These are phyloP conservation scores for Fusarium dlaminii DNA, from an alignment of 2,329 filamentous ascomycete genomes.

Conservation along the genomic window DNA sequence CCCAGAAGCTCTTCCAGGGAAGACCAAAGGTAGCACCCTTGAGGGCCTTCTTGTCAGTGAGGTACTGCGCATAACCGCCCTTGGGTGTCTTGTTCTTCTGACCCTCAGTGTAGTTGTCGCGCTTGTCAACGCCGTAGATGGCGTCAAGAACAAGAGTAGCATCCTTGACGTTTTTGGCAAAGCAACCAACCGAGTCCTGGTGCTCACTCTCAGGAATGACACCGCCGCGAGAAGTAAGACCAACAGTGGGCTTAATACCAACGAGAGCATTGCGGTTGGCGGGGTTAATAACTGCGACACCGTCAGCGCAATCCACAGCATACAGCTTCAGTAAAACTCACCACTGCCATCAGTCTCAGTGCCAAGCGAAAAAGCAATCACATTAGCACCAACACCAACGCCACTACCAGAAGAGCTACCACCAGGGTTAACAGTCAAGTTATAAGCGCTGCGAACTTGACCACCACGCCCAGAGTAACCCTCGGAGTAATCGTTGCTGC, in stretches of 20 bases:
- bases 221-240: conserved; percentile 71
- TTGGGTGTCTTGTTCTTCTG: conserved; percentile 64
- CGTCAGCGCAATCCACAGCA: conserved; percentile 2
- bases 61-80: conserved; percentile 65
- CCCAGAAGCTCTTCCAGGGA: conserved; percentile 78
- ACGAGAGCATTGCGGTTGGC: conserved; percentile 75
- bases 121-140: conserved; percentile 70
- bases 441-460: conserved; percentile 73
- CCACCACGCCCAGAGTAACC: conserved; percentile 73
- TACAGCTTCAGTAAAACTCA: conserved; percentile 39
- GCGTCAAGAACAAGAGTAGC: conserved; percentile 72
- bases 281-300: conserved; percentile 70
- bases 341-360: conserved; percentile 78
- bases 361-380: conserved; percentile 71
- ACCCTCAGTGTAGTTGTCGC: conserved; percentile 72
- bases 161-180: conserved; percentile 75
- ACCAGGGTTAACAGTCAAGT: conserved; percentile 73
- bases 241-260: conserved; percentile 80
- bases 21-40: conserved; percentile 73
- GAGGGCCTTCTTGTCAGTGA: conserved; percentile 64
- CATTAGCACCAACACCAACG: conserved; percentile 70
- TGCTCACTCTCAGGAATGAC: conserved; percentile 73
- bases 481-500: conserved; percentile 72
- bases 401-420: conserved; percentile 75
- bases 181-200: conserved; percentile 74